A percentile compares a stretch with the other conserved stretches of the same genome.
Evolutionary conservation across 2,329 filamentous ascomycete genomes (phyloP).

Genomic region (Westerdykella aurantiaca): DNA sequence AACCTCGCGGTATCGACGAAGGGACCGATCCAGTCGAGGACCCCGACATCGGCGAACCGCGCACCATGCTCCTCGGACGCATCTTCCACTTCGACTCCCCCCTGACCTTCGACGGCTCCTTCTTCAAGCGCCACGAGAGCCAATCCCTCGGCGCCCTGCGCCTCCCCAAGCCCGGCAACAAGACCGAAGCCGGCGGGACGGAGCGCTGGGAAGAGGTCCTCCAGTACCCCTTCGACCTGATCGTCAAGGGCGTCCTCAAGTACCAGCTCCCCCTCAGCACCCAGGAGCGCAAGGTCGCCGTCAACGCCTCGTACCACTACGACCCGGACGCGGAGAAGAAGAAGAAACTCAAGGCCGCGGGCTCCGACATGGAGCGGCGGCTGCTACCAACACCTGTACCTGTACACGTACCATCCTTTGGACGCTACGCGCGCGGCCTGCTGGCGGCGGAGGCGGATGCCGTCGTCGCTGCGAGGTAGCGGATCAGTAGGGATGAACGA

Average conservation of each 20-base stretch:
- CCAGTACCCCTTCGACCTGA: constrained; percentile 87
- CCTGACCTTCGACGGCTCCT: constrained; percentile 81
- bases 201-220: constrained; percentile 87
- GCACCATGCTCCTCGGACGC: constrained; percentile 87
- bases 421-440: constrained; percentile 13
- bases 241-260: constrained; percentile 83
- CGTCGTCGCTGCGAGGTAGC: background rate
- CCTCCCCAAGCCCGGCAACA: constrained; percentile 76
- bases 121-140: constrained; percentile 68
- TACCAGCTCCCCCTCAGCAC: constrained; percentile 63
- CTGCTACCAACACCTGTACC: constrained; percentile 16
- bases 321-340: constrained; percentile 33
- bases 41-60: constrained; percentile 54
- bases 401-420: constrained; percentile 23
- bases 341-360: constrained; percentile 16
- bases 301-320: constrained; percentile 38
- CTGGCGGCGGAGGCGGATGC: background rate
- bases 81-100: constrained; percentile 83
- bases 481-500: constrained; percentile 1
- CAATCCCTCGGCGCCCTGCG: constrained; percentile 78
- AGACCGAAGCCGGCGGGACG: constrained; percentile 73
- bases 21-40: constrained; percentile 61
- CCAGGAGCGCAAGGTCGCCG: constrained; percentile 47
- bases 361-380: constrained; percentile 3
- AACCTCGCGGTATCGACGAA: constrained; percentile 39